Conservation (phyloP, 176 grass and related monocot species). For the Thinopyrum elongatum region DNA sequence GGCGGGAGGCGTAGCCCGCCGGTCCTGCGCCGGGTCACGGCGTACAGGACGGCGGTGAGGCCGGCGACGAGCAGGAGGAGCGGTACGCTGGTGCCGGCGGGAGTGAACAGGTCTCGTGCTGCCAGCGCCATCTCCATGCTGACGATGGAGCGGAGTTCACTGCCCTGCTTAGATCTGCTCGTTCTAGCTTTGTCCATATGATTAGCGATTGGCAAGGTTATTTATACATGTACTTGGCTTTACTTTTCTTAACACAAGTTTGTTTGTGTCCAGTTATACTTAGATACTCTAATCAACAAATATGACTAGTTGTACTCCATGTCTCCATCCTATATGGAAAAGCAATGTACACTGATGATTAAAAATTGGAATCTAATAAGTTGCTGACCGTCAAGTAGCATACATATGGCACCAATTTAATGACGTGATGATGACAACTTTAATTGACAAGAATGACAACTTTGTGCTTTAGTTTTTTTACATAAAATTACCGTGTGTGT, state of each 20-base stretch:
- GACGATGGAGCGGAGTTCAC: background rate
- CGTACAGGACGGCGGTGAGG: conserved; percentile 19
- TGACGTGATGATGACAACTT: too few species aligned
- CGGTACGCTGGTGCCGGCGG: background rate
- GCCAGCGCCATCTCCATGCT: conserved; percentile 2
- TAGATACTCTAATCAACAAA: too few species aligned
- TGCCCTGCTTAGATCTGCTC: background rate
- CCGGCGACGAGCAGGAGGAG: conserved; percentile 31
- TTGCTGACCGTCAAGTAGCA: too few species aligned
- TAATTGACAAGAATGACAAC: too few species aligned
- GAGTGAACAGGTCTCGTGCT: background rate
- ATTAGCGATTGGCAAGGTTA: background rate
- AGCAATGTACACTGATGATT: too few species aligned
- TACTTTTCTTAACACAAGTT: background rate
- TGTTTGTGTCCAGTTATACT: background rate
- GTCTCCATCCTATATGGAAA: too few species aligned
- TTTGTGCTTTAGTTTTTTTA: too few species aligned
- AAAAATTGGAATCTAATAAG: too few species aligned
- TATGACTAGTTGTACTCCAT: too few species aligned
- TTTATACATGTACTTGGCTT: background rate
- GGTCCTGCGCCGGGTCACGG: background rate
- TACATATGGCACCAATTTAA: too few species aligned
- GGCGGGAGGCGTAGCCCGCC: conserved; percentile 35
- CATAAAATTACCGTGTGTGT: too few species aligned
- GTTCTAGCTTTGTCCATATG: background rate